These are phyloP conservation scores for Paecilomyces dactylethromorphus DNA, from an alignment of 2,329 filamentous ascomycete genomes.

Conservation along the genomic window DNA sequence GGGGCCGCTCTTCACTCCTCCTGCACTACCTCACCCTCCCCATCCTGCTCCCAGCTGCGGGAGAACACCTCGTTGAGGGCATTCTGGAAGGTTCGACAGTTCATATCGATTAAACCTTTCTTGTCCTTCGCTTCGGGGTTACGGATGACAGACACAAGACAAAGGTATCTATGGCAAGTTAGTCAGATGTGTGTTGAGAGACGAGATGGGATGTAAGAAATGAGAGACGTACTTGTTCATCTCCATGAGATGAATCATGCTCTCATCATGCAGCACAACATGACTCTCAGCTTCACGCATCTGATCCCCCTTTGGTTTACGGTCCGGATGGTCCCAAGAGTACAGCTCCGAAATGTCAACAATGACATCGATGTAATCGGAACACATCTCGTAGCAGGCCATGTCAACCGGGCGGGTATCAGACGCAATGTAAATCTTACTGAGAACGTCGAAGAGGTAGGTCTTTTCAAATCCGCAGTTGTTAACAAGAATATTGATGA, in stretches of 20 bases:
- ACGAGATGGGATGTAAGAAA: background rate
- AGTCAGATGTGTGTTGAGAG: slow-evolving; percentile 4
- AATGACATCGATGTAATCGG: slow-evolving; percentile 96
- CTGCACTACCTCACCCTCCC: slow-evolving; percentile 10
- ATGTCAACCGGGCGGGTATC: slow-evolving; percentile 91
- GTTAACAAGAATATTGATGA: slow-evolving; percentile 88
- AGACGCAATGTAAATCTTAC: slow-evolving; percentile 97
- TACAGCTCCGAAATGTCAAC: slow-evolving; percentile 96
- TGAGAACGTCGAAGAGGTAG: slow-evolving; percentile 94
- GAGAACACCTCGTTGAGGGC: slow-evolving; percentile 57
- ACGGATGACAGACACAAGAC: slow-evolving; percentile 59
- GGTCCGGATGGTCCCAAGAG: slow-evolving; percentile 57
- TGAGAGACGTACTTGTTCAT: slow-evolving; percentile 54
- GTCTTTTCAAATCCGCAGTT: slow-evolving; percentile 96
- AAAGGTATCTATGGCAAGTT: slow-evolving; percentile 47
- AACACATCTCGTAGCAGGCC: slow-evolving; percentile 95
- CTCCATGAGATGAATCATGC: slow-evolving; percentile 59
- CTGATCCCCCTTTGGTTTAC: slow-evolving; percentile 36
- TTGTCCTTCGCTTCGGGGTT: slow-evolving; percentile 59
- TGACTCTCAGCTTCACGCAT: slow-evolving; percentile 55
- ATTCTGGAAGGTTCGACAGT: slow-evolving; percentile 57
- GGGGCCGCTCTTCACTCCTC: background rate
- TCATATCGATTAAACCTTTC: slow-evolving; percentile 61
- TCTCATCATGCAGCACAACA: slow-evolving; percentile 56
- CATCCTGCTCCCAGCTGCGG: slow-evolving; percentile 39